Base-by-base conservation (phyloP, 140 eudicot species). In the Senecio squalidus region DNA sequence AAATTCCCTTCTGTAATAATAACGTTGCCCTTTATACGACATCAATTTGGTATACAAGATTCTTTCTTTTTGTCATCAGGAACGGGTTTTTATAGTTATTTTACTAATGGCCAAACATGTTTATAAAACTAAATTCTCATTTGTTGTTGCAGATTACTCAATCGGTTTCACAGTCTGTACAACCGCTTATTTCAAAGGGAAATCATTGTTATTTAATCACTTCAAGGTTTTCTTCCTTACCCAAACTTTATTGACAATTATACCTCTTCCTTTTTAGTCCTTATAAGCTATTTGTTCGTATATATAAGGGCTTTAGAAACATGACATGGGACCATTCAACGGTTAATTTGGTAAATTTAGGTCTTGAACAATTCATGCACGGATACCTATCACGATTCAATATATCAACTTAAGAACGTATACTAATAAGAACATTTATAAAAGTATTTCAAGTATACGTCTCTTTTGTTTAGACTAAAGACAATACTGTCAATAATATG, bases 101-200 rank as follows among this genome's bases (percentile, higher is more conserved):
- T 36, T 36, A 2, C n/a, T 2, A 36, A 36, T 1, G 43, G 43
- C 10, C 14, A n/a, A n/a, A n/a, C 20, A 9, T 60, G 40, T 6
- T 28, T 46, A 47, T 16, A 61, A 9, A 39, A 55, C 17, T 18
- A 22, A 22, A 18, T 9, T 30, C 58, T 18, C 11, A 11, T 45
- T 58, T 50, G 11, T 53, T 38, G 47, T 1, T 67, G 68, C 81
- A 88, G 96, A 84, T 88, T 34, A 70, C 86, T 2, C 26, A 77
- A 44, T 28, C 77, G 16, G 94, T 84, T 57, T 76, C 90, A 21
- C 78, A 70, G 50, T 73, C 77, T 27, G 96, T 75, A 8, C 82
- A 74, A 45, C 94, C 96, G 38, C 65, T 84, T 61, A 57, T 78
- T 39, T 69, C 83, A 22, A 81, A 75, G 60, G 96, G 87, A 73